These are phyloP conservation scores for Macrocybe gigantea DNA, from an alignment of 768 basidiomycete species.

Conservation along the genomic window DNA sequence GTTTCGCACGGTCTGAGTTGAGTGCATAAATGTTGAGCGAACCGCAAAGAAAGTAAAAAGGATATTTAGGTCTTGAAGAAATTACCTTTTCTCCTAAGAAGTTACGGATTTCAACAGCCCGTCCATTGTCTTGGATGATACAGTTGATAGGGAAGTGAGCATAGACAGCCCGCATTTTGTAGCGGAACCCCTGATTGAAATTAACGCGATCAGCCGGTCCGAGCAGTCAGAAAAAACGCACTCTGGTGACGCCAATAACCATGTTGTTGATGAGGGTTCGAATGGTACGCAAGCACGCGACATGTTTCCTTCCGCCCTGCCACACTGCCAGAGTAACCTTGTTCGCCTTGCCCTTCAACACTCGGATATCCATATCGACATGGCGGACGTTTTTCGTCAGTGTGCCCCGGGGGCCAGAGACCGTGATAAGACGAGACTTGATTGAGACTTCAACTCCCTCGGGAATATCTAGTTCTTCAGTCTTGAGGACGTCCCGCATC, in stretches of 20 bases:
- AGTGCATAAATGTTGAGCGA: neutral
- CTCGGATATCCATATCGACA: conserved; percentile 89
- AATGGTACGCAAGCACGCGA: conserved; percentile 96
- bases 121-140: conserved; percentile 78
- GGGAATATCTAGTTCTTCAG: conserved; percentile 88
- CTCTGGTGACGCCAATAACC: conserved; percentile 96
- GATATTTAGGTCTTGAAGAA: neutral
- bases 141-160: conserved; percentile 99
- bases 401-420: conserved; percentile 89
- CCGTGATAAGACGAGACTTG: conserved; percentile 89
- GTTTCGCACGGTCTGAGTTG: conserved; percentile 77
- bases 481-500: conserved; percentile 93
- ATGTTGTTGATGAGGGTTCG: conserved; percentile 95
- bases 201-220: neutral
- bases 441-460: conserved; percentile 79
- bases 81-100: conserved; percentile 90
- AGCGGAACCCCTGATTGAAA: conserved; percentile 83
- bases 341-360: conserved; percentile 72
- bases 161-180: conserved; percentile 99
- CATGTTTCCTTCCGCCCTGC: conserved; percentile 98
- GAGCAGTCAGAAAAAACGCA: conserved; percentile 18
- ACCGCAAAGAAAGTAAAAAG: no score
- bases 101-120: conserved; percentile 83
- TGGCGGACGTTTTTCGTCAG: conserved; percentile 91
- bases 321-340: conserved; percentile 91